A percentile compares a stretch with the other conserved stretches of the same genome.
phyloP scores from a whole-genome alignment of 352 stramenopile genomes.

The Stephanocyclus meneghinianus region DNA sequence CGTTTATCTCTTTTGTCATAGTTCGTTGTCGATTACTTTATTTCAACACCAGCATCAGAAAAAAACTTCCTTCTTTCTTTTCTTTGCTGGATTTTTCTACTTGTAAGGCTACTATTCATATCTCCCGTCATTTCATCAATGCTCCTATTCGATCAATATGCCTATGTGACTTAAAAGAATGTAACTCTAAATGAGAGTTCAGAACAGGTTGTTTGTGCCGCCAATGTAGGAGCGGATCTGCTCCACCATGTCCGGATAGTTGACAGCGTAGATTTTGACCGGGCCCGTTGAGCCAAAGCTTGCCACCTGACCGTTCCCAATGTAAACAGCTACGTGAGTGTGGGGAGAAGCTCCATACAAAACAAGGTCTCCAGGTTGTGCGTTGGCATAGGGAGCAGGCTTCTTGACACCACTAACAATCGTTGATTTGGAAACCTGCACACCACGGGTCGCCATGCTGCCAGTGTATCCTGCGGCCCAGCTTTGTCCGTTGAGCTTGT shows the following conservation, averaged over 20 bases:
- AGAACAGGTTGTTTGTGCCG: background rate
- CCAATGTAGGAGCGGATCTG: slow-evolving; percentile 9
- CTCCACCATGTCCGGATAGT: background rate
- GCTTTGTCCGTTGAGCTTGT: background rate
- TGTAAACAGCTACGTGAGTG: background rate
- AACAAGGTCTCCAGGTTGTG: slow-evolving; percentile 8
- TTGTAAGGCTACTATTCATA: no score
- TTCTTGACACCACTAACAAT: background rate
- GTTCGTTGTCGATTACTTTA: no score
- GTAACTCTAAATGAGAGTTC: background rate
- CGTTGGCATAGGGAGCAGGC: background rate
- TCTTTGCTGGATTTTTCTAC: no score
- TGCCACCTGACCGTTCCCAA: slow-evolving; percentile 3
- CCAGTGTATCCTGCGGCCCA: background rate
- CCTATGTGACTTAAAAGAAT: no score
- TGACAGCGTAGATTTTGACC: background rate
- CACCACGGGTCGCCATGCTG: slow-evolving; percentile 5
- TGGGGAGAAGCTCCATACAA: background rate
- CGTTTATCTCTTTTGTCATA: no score
- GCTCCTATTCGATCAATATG: no score
- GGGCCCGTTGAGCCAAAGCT: slow-evolving; percentile 7
- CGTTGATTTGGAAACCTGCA: slow-evolving; percentile 8
- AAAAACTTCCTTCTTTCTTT: no score
- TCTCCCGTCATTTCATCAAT: no score
- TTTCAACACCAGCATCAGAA: no score